Conservation (phyloP, 495 filamentous ascomycete genomes). For the Apodospora peruviana region DNA sequence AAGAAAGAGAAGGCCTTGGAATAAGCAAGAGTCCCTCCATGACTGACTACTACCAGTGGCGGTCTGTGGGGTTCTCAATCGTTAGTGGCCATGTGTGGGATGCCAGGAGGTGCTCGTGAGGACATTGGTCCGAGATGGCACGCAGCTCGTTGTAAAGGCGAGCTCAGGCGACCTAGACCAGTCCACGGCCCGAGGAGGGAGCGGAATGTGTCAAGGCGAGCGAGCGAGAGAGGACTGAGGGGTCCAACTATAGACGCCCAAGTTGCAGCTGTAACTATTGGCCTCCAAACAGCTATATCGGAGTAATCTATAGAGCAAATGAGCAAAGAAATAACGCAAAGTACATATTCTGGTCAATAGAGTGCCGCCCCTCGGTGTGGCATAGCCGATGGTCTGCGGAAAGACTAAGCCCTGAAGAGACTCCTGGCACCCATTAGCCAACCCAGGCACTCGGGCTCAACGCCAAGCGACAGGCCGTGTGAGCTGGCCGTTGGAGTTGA, state of each 20-base stretch:
- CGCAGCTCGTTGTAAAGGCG: background rate
- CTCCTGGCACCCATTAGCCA: constrained; percentile 2
- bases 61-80: constrained; percentile 13
- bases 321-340: constrained; percentile 33
- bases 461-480: background rate
- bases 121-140: constrained; percentile 30
- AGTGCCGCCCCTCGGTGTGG: constrained; percentile 1
- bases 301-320: constrained; percentile 29
- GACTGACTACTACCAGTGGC: constrained; percentile 27
- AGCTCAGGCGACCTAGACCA: background rate
- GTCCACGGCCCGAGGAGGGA: background rate
- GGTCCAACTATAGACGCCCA: constrained; percentile 5
- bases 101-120: constrained; percentile 21
- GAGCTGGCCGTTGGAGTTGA: background rate
- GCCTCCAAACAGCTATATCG: constrained; percentile 22
- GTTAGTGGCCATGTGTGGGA: constrained; percentile 4
- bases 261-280: constrained; percentile 17
- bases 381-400: background rate
- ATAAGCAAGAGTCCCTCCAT: constrained; percentile 19
- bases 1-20: constrained; percentile 9
- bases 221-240: background rate
- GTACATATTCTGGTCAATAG: constrained; percentile 10
- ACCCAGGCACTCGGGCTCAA: constrained; percentile 13
- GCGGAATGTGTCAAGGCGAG: constrained; percentile 7
- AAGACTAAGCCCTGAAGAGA: background rate